phyloP scores from a whole-genome alignment of 371 early-diverging fungal genomes.

The Zychaea mexicana region DNA sequence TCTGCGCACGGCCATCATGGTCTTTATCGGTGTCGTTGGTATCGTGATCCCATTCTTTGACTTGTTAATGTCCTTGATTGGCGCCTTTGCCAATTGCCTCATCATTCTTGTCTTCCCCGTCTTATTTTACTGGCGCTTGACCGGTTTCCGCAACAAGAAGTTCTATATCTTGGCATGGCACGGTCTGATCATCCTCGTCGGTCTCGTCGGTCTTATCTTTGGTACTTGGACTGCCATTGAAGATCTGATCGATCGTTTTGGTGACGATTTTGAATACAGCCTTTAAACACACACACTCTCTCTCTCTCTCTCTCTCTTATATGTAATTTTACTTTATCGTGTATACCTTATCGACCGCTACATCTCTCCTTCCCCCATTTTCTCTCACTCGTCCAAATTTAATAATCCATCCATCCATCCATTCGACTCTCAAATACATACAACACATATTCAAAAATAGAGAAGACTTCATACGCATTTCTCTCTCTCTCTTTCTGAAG shows the following conservation, averaged over 20 bases:
- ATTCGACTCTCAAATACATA: too few species aligned
- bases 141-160: constrained; percentile 60
- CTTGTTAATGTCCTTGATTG: constrained; percentile 80
- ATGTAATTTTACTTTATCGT: too few species aligned
- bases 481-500: too few species aligned
- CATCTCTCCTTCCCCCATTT: too few species aligned
- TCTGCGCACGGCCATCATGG: constrained; percentile 58
- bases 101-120: constrained; percentile 86
- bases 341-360: too few species aligned
- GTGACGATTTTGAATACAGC: background rate
- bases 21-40: constrained; percentile 60
- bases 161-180: constrained; percentile 59
- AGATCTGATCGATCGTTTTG: constrained; percentile 41
- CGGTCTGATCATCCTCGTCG: constrained; percentile 58
- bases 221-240: constrained; percentile 75
- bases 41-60: constrained; percentile 79
- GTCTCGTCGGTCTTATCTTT: constrained; percentile 70
- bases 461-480: too few species aligned
- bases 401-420: too few species aligned
- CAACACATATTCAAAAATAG: too few species aligned
- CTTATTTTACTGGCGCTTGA: constrained; percentile 74
- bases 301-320: too few species aligned
- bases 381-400: too few species aligned
- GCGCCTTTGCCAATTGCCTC: constrained; percentile 76
- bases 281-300: too few species aligned